Evolutionary conservation across 495 filamentous ascomycete species (phyloP), one percentile per base, ranked within the genome.

Genomic region (Cercophora scortea): DNA sequence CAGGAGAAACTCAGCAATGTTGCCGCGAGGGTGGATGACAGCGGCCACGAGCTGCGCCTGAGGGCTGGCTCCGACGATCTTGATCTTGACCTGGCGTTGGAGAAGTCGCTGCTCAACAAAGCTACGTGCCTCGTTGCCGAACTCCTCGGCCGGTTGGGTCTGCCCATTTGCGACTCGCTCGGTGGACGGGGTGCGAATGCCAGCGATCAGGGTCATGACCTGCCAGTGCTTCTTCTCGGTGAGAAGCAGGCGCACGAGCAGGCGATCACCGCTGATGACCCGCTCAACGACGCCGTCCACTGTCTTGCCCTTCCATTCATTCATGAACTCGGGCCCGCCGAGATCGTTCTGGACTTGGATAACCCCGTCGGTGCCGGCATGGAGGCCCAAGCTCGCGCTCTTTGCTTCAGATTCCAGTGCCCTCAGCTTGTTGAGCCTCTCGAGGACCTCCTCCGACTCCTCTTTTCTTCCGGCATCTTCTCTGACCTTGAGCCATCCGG

Each of bases 381-480:
- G 95, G 12, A 95, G 61, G 15, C 93, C 93, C 69, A 88, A 89
- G 51, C 71, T 76, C 61, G 87, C 86, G 45, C 71, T 74, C 69
- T 81, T 88, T 34, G 93, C 93, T 55, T 86, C 79, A n/a, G 79
- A 73, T 68, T 99, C 90, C n/a, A 90, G 69, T 8, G 71, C 74
- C 47, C 84, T 81, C 42, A 99, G 78, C 50, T 83, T 83, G 53
- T 93, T 87, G 25, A 97, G 70, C 50, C 84, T 75, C 45, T 78
- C 73, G 42, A 81, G 60, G 11, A 83, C 75, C 43, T 90, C 86
- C 43, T 91, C 86, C 0, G 85, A 79, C 32, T 96, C 87, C 46
- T 95, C 90, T 56, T 88, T 89, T 40, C 85, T 79, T 52, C 89
- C 89, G 19, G 90, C 88, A 71, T 97, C 93, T 52, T 99, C 92